These are phyloP conservation scores for Tricholoma bakamatsutake DNA, from an alignment of 768 basidiomycete genomes.

Conservation along the genomic window DNA sequence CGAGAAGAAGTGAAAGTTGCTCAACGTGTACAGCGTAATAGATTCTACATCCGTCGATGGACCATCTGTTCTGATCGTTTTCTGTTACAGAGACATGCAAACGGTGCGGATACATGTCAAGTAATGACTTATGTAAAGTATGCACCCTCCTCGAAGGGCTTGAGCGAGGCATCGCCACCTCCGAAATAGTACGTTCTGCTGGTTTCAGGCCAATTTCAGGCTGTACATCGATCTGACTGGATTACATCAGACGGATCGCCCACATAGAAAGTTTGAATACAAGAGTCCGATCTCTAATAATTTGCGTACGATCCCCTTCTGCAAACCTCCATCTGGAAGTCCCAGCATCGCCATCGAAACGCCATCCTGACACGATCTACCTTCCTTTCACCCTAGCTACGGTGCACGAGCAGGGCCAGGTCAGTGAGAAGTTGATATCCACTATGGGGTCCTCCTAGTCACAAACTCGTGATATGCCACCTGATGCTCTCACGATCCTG, in stretches of 20 bases:
- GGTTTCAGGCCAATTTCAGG: constrained; percentile 4
- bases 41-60: background rate
- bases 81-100: constrained; percentile 71
- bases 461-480: too few species aligned
- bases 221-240: background rate
- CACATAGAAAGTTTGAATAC: constrained; percentile 54
- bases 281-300: constrained; percentile 58
- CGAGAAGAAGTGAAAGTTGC: constrained; percentile 78
- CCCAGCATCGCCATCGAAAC: constrained; percentile 37
- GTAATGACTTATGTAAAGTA: constrained; percentile 94
- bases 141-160: constrained; percentile 88
- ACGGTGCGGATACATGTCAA: constrained; percentile 93
- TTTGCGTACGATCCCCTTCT: constrained; percentile 73
- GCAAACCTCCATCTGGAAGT: constrained; percentile 40
- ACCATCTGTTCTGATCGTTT: background rate
- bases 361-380: constrained; percentile 20
- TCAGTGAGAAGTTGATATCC: too few species aligned
- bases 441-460: too few species aligned
- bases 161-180: constrained; percentile 71
- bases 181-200: constrained; percentile 48
- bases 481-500: too few species aligned
- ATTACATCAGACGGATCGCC: constrained; percentile 54
- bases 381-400: background rate
- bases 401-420: too few species aligned
- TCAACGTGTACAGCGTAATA: constrained; percentile 81